Base-by-base conservation (phyloP, 768 basidiomycete species). In the Calvatia gigantea region DNA sequence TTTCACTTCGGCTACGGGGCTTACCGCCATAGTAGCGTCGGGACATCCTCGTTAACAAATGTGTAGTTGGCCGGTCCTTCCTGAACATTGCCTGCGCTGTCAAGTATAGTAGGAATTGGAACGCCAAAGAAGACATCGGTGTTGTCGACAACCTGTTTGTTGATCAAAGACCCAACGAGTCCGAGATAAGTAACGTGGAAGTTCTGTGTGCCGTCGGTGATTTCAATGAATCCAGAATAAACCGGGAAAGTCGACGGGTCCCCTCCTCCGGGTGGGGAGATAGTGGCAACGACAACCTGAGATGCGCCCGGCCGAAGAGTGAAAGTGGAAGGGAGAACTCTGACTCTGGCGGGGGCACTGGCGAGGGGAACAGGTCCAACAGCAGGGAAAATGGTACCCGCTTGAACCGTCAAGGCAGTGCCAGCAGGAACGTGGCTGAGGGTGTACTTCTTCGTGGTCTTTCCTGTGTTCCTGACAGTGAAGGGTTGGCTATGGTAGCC, bases 341-440 rank as follows among this genome's bases (percentile, higher is more conserved):
- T 62, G 23, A 85, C 80, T 2, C 63, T 67, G 4, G 82, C 82
- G 27, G 69, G 64, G n/a, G 65, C 65, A 12, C 67, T 63, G 12
- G 76, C 68, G 42, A 82, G 67, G 8, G 78, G 78, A 1, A 82
- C 75, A 0, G 85, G 83, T 9, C 78, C 77, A 46, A 65, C 56
- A 1, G 70, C 68, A 0, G 75, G 64, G 63, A 75, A 72, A 29
- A 54, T 55, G 8, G 47, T 50, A 63, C 77, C 79, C 8, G 73
- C 63, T 55, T 70, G 65, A 38, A 80, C 68, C 1, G 81, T 80
- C 27, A 76, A 56, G 6, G 79, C 78, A 6, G 83, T 83, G 2
- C 78, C 80, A 31, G 84, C 83, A n/a, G 83, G 79, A 1, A 81
- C 66, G 61, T 86, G 83, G 6, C 63, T 70, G 19, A 87, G 57